Evolutionary conservation across 2,329 filamentous ascomycete species (phyloP).

Genomic region (Colletotrichum siamense): DNA sequence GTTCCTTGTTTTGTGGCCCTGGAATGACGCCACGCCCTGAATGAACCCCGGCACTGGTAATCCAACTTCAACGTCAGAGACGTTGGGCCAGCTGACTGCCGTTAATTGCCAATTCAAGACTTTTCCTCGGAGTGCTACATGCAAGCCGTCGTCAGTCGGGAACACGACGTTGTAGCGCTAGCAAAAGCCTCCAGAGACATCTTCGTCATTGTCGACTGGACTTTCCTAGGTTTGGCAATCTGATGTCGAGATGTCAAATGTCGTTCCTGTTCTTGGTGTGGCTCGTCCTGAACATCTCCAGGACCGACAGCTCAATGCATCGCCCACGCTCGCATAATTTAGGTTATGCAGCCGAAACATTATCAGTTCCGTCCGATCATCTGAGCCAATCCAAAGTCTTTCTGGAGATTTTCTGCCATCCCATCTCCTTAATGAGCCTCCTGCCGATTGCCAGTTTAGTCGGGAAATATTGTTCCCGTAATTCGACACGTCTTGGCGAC

Average conservation of each 20-base stretch:
- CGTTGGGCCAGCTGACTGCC: constrained; percentile 3
- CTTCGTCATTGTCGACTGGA: not conserved
- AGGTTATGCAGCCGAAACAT: constrained; percentile 3
- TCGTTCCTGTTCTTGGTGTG: not conserved
- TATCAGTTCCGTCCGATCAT: not conserved
- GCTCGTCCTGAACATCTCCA: not conserved
- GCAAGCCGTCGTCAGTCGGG: constrained; percentile 1
- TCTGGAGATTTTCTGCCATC: constrained; percentile 1
- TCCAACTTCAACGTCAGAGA: constrained; percentile 14
- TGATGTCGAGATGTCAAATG: not conserved
- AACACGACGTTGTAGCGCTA: not conserved
- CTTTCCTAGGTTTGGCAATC: not conserved
- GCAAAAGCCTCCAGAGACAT: not conserved
- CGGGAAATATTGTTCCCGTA: not conserved
- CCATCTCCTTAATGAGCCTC: not conserved
- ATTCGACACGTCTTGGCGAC: not conserved
- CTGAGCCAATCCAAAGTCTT: not conserved
- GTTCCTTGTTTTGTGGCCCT: constrained; percentile 20
- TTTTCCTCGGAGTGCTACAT: not conserved
- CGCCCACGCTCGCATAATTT: not conserved
- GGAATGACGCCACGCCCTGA: constrained; percentile 19
- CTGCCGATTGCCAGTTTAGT: not conserved
- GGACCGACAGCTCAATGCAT: constrained; percentile 1
- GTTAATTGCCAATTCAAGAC: not conserved
- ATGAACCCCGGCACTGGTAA: not conserved